Base-by-base conservation (phyloP, 495 filamentous ascomycete species). In the Penicillium macrosclerotiorum region DNA sequence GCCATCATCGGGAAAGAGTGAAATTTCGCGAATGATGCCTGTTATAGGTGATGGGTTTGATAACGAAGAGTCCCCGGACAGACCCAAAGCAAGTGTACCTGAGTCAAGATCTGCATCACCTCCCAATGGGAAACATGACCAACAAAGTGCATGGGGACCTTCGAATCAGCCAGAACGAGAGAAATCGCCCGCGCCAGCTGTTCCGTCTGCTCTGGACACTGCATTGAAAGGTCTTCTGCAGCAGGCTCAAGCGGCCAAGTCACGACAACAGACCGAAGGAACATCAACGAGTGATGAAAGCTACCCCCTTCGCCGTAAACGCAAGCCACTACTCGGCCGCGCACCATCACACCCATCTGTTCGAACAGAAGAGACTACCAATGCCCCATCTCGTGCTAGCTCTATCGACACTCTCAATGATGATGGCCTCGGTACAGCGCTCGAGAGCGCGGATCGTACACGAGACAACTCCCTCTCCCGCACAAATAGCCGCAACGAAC, bases 351-450 rank as follows among this genome's bases (percentile, higher is more conserved):
- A 70, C 27, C 47, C 69, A 18, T 70, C 69, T 19, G 38, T 42
- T 20, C 60, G 57, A 49, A 51, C 49, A 24, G 38, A 38, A 17
- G 62, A 65, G 4, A 47, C 42, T 20, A 49, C 43, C 8, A 35
- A 19, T 2, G 29, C 51, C 14, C 50, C 58, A 39, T 76, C 72
- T 19, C 74, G 74, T 31, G 76, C 75, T 31, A 78, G 75, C 60
- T 77, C 74, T 24, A 71, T 78, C 44, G 76, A 78, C 40, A 77
- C 75, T 8, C 57, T 78, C n/a, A 77, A 79, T 48, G 76, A 75
- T 23, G 76, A 79, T 37, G 76, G 76, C 12, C 56, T 71, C 23
- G 76, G 75, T 18, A 72, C 65, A 33, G 65, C 68, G 11, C 39
- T 76, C 8, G 73, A 75, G 34, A 68, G 64, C 22, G 52, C 55